These are phyloP conservation scores for Sarcodon aspratus DNA, from an alignment of 768 basidiomycete genomes.

Conservation along the genomic window DNA sequence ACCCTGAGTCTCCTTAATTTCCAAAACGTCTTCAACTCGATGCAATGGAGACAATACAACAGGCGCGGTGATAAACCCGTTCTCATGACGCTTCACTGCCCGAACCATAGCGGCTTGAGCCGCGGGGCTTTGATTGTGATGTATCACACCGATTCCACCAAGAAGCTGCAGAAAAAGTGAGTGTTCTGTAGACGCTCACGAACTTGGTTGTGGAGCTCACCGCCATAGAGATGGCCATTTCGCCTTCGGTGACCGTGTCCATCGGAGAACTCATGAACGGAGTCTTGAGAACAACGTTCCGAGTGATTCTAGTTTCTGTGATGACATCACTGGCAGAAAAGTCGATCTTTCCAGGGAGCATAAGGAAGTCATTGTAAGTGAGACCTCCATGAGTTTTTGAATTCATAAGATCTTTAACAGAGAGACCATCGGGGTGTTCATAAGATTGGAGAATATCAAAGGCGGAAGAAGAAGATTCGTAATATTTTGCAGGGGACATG, in stretches of 20 bases:
- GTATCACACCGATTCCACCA: conserved; percentile 96
- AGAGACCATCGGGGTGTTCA: conserved; percentile 66
- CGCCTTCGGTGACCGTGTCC: conserved; percentile 97
- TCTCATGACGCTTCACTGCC: conserved; percentile 96
- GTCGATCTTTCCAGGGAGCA: conserved; percentile 92
- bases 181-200: background rate
- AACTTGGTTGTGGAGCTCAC: conserved; percentile 32
- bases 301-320: conserved; percentile 80
- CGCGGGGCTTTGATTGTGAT: conserved; percentile 83
- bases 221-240: conserved; percentile 90
- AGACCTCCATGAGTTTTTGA: conserved; percentile 79
- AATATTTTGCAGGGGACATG: conserved; percentile 15
- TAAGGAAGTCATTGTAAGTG: conserved; percentile 95
- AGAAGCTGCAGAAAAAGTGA: conserved; percentile 41
- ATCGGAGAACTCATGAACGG: conserved; percentile 98
- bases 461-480: conserved; percentile 64
- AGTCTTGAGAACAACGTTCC: conserved; percentile 85
- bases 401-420: conserved; percentile 80
- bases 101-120: conserved; percentile 95
- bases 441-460: conserved; percentile 70
- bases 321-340: conserved; percentile 75
- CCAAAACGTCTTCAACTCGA: conserved; percentile 79
- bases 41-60: conserved; percentile 75
- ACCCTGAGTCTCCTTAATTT: conserved; percentile 84
- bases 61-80: conserved; percentile 96